Conservation (phyloP, 768 basidiomycete genomes). For the Pulveroboletus ravenelii region DNA sequence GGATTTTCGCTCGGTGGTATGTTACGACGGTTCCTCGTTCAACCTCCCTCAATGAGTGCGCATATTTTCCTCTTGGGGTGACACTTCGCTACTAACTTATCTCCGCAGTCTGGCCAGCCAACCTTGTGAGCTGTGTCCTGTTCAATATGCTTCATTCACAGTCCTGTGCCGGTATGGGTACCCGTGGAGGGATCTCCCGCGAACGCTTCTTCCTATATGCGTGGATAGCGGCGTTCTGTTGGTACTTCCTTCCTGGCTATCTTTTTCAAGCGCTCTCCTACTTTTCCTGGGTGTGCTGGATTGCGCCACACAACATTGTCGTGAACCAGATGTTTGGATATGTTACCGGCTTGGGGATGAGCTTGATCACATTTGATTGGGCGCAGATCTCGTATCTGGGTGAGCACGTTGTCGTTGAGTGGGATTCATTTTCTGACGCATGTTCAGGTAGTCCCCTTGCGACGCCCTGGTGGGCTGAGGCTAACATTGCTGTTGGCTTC, state of each 20-base stretch:
- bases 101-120: conserved; percentile 67
- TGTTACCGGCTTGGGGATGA: conserved; percentile 53
- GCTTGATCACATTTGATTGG: conserved; percentile 80
- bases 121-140: conserved; percentile 62
- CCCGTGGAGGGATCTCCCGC: conserved; percentile 45
- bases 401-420: neutral
- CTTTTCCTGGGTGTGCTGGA: conserved; percentile 63
- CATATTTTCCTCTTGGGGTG: neutral
- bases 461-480: conserved; percentile 81
- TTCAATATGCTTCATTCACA: conserved; percentile 73
- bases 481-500: conserved; percentile 60
- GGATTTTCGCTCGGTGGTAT: conserved; percentile 61
- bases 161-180: conserved; percentile 39
- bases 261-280: conserved; percentile 61
- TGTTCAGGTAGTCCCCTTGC: conserved; percentile 49
- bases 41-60: conserved; percentile 61
- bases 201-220: conserved; percentile 48
- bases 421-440: neutral
- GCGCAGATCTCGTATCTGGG: conserved; percentile 48
- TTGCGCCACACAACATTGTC: conserved; percentile 60
- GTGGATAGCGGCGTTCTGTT: conserved; percentile 31
- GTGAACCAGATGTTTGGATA: conserved; percentile 79
- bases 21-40: conserved; percentile 56
- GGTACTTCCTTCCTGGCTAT: conserved; percentile 70
- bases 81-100: conserved; percentile 16